Base-by-base conservation (phyloP, 2,329 filamentous ascomycete genomes). In the Exophiala aquamarina region DNA sequence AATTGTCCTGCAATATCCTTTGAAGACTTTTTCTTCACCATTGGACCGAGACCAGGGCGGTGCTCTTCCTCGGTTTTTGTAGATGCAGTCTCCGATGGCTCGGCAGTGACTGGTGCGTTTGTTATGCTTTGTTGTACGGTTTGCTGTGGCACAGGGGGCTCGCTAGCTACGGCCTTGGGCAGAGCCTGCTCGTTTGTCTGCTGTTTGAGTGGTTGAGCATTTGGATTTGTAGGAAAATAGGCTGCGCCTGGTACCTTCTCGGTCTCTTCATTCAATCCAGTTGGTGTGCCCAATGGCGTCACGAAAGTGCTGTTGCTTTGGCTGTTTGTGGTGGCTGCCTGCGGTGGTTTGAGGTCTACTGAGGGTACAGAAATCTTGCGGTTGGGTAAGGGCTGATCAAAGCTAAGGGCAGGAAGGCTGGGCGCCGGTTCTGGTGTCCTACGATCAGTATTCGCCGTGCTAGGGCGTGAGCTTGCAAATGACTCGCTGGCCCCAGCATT, bases 21-120 rank as follows among this genome's bases (percentile, higher is more conserved):
- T 53, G 79, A 83, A 1, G 83, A 84, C 52, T 79, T 81, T 63
- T 88, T 89, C 54, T 85, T 82, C 60, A 96, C 86, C 91, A 95
- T 95, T 2, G 90, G 89, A 0, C 89, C 89, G 5, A 95, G 76
- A 1, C 89, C 90, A 14, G 89, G 89, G n/a, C 88, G 75, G 56
- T 77, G 73, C 21, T 68, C 66, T 35, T 77, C 76, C 20, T 78
- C 77, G 68, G 26, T 78, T 67, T 59, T 70, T 9, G 68, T 66
- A 33, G 69, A 66, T 57, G 72, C 71, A 38, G 74, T 41, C 36
- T 61, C 55, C n/a, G 55, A 52, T 47, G 52, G 39, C 28, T 52
- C 52, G 1, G 51, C 50, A 11, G 59, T 50, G 13, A 50, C 37
- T 13, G 47, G 18, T 37, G 44, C 44, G 31, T 49, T 50, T 41